phyloP scores from a whole-genome alignment of 345 rosid genomes.

The Passiflora organensis region DNA sequence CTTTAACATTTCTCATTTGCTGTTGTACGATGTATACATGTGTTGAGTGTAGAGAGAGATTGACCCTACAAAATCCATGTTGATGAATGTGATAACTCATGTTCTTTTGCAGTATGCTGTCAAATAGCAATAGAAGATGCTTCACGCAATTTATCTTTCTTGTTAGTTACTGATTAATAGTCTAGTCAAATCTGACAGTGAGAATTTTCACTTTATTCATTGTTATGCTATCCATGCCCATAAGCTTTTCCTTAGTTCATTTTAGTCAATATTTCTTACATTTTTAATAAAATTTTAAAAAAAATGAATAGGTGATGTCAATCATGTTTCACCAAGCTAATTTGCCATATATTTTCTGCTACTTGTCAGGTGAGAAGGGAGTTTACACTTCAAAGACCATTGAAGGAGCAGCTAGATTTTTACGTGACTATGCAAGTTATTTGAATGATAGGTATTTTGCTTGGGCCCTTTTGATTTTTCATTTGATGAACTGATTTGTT shows the following conservation, averaged over 20 bases:
- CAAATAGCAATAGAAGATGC: too few relatives aligned
- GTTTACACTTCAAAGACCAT: slow-evolving; percentile 65
- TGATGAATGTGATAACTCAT: too few relatives aligned
- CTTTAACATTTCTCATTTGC: too few relatives aligned
- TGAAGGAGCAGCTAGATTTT: slow-evolving; percentile 53
- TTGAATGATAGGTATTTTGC: slow-evolving; percentile 44
- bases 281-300: not conserved
- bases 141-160: too few relatives aligned
- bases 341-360: slow-evolving; percentile 10
- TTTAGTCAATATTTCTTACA: not conserved
- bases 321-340: slow-evolving; percentile 7
- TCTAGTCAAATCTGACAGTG: too few relatives aligned
- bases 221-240: too few relatives aligned
- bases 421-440: slow-evolving; percentile 55
- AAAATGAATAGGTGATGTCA: not conserved
- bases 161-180: too few relatives aligned
- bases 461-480: slow-evolving; percentile 2
- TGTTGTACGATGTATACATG: too few relatives aligned
- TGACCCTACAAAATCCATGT: too few relatives aligned
- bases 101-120: too few relatives aligned
- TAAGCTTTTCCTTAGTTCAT: not conserved
- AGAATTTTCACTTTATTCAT: too few relatives aligned
- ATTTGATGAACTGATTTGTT: not conserved
- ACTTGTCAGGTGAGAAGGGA: slow-evolving; percentile 59
- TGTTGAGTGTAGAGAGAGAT: too few relatives aligned